Conservation (phyloP, 352 stramenopile genomes). For the Peronospora destructor region DNA sequence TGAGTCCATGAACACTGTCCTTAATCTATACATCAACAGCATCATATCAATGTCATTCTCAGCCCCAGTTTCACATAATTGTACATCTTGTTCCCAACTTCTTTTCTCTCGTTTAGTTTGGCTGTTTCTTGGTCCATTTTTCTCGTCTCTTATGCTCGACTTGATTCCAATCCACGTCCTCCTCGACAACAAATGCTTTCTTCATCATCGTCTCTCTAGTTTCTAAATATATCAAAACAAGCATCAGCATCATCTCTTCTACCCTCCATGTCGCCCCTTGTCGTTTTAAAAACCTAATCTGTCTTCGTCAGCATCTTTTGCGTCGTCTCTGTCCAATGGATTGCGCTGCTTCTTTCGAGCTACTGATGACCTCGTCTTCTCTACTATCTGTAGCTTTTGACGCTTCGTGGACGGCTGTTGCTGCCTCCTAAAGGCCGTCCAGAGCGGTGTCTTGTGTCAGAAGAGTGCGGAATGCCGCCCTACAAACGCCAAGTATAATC, state of each 20-base stretch:
- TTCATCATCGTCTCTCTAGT: not conserved
- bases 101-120: slow-evolving; percentile 44
- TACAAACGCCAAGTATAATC: slow-evolving; percentile 7
- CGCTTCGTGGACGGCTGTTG: slow-evolving; percentile 22
- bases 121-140: slow-evolving; percentile 2
- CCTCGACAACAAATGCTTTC: not conserved
- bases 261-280: too few relatives aligned
- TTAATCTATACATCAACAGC: slow-evolving; percentile 51
- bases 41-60: too few relatives aligned
- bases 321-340: slow-evolving; percentile 5
- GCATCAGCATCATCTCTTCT: slow-evolving; percentile 17
- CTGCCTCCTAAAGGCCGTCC: slow-evolving; percentile 36
- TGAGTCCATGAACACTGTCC: slow-evolving; percentile 71
- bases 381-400: slow-evolving; percentile 19
- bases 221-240: not conserved
- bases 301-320: slow-evolving; percentile 40
- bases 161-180: not conserved
- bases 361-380: not conserved
- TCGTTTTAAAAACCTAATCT: slow-evolving; percentile 34
- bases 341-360: slow-evolving; percentile 13
- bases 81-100: slow-evolving; percentile 19
- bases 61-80: too few relatives aligned
- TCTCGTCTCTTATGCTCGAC: not conserved
- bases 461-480: slow-evolving; percentile 10
- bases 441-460: slow-evolving; percentile 32